Conservation (phyloP, 768 basidiomycete species). For the Candolleomyces eurysporus region DNA sequence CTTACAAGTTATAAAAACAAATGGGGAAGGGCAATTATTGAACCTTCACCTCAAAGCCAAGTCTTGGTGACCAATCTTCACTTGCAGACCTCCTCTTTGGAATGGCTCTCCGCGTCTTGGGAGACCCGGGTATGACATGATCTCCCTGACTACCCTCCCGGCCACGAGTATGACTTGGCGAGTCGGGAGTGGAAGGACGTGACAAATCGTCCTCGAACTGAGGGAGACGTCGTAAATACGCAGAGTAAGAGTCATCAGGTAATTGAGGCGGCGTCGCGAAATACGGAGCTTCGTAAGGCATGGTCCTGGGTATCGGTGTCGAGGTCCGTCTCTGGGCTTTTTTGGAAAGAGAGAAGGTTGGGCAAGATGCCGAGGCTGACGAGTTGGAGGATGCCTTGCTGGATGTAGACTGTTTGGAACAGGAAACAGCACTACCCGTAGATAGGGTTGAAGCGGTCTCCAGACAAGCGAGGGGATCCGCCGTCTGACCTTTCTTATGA, state of each 20-base stretch:
- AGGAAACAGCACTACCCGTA: background rate
- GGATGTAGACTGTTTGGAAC: background rate
- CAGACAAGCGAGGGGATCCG: background rate
- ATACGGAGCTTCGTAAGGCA: slow-evolving; percentile 45
- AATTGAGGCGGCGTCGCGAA: slow-evolving; percentile 39
- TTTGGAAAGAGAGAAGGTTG: slow-evolving; percentile 17
- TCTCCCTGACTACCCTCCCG: background rate
- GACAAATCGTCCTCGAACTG: slow-evolving; percentile 25
- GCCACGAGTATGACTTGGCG: background rate
- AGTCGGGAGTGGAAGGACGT: slow-evolving; percentile 11
- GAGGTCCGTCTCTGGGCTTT: slow-evolving; percentile 28
- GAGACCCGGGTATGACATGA: background rate
- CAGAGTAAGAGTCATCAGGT: slow-evolving; percentile 19
- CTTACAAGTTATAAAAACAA: slow-evolving; percentile 9
- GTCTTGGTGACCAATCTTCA: slow-evolving; percentile 24
- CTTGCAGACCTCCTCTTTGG: slow-evolving; percentile 33
- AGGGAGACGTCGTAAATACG: slow-evolving; percentile 22
- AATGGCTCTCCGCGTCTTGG: background rate
- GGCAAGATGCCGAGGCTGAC: slow-evolving; percentile 6
- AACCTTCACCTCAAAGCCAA: too few species aligned
- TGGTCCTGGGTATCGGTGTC: slow-evolving; percentile 34
- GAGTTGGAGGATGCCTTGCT: slow-evolving; percentile 9
- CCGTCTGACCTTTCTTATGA: background rate
- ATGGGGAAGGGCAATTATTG: background rate
- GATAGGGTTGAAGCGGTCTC: background rate